Conservation (phyloP, 768 basidiomycete genomes). For the Royoungia palumana region DNA sequence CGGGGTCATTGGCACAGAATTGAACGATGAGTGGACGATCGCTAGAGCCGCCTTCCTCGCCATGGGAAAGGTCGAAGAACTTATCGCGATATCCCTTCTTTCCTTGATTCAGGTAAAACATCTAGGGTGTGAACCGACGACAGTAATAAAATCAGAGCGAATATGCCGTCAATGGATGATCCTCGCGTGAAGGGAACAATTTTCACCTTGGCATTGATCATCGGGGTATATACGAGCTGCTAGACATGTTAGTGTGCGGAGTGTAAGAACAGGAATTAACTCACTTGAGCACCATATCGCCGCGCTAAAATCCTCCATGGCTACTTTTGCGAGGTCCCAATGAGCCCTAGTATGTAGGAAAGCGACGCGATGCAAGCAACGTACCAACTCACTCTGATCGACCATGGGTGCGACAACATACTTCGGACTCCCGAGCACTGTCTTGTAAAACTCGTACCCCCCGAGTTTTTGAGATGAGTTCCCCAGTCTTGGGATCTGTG, state of each 20-base stretch:
- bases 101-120: constrained; percentile 46
- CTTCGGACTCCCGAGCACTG: constrained; percentile 80
- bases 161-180: neutral
- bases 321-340: constrained; percentile 38
- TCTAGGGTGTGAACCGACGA: constrained; percentile 34
- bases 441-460: constrained; percentile 82
- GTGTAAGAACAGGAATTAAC: neutral
- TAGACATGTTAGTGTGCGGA: neutral
- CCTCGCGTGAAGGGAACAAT: neutral
- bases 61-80: constrained; percentile 63
- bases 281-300: constrained; percentile 76
- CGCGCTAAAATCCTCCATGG: constrained; percentile 87
- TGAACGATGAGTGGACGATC: constrained; percentile 90
- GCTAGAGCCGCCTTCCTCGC: constrained; percentile 74
- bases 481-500: neutral
- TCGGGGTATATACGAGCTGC: constrained; percentile 91
- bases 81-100: constrained; percentile 51
- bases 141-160: neutral
- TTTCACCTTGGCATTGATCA: constrained; percentile 90
- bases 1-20: constrained; percentile 90
- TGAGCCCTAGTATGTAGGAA: neutral
- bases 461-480: constrained; percentile 41
- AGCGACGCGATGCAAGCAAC: constrained; percentile 25
- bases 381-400: constrained; percentile 92
- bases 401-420: constrained; percentile 98